Evolutionary conservation across 73 alveolate species (phyloP).

Genomic region (Uronychia setigera): DNA sequence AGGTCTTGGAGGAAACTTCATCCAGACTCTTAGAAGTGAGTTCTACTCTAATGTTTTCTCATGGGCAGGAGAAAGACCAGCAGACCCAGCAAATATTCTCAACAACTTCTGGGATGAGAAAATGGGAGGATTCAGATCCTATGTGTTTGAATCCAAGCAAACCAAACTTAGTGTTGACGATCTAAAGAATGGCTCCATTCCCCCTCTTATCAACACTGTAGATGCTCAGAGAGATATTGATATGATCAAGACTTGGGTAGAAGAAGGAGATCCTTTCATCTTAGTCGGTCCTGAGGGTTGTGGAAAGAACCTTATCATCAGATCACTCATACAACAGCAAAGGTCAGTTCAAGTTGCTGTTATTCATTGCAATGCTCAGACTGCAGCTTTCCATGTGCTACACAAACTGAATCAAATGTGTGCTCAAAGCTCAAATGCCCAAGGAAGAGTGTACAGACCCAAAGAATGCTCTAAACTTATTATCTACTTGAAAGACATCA

Average conservation of each 20-base stretch:
- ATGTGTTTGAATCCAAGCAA: constrained; percentile 54
- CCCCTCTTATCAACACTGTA: constrained; percentile 94
- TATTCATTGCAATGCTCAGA: constrained; percentile 91
- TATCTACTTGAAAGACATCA: constrained; percentile 98
- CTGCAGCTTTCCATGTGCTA: constrained; percentile 94
- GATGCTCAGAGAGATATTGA: constrained; percentile 83
- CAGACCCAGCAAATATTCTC: constrained; percentile 76
- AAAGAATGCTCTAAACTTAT: constrained; percentile 95
- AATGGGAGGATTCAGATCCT: constrained; percentile 52
- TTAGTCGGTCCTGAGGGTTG: constrained; percentile 99
- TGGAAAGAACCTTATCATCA: constrained; percentile 97
- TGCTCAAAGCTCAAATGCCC: constrained; percentile 86
- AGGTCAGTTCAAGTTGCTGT: constrained; percentile 91
- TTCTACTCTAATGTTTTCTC: constrained; percentile 79
- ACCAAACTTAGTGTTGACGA: constrained; percentile 61
- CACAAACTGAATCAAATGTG: constrained; percentile 99
- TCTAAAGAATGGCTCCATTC: constrained; percentile 73
- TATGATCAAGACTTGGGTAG: constrained; percentile 93
- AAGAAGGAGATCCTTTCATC: constrained; percentile 95
- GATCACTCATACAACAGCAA: constrained; percentile 87
- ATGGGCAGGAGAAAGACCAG: constrained; percentile 81
- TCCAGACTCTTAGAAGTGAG: constrained; percentile 77
- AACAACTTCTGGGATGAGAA: constrained; percentile 78
- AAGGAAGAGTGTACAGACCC: constrained; percentile 97
- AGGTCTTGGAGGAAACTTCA: constrained; percentile 97